Base-by-base conservation (phyloP, 345 rosid genomes). In the Excoecaria agallocha region DNA sequence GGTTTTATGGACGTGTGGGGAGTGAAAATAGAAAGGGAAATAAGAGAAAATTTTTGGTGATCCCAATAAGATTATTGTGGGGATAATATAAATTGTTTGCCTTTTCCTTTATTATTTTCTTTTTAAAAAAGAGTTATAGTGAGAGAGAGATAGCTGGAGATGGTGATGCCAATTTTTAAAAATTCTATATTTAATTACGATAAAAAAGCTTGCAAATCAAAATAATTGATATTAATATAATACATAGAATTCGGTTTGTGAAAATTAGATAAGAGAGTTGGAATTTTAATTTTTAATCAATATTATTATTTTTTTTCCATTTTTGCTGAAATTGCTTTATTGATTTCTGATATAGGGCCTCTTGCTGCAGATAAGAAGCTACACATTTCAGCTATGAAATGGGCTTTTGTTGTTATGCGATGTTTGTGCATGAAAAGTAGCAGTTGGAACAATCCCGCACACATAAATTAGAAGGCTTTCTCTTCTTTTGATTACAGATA, bases 21-120 rank as follows among this genome's bases (percentile, higher is more conserved):
- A 51, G 62, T 39, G 19, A 66, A 74, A 45, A 72, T 60, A 68
- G 56, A 71, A 79, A 77, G 76, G 22, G 77, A 63, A 30, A 35
- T 19, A 59, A 65, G 39, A 73, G 68, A 80, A 30, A 30, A 67
- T 60, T 80, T 82, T 81, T 76, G 83, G 72, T 71, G 87, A 87
- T 87, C 90, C 90, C 86, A 80, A 82, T 76, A 69, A 46, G 78
- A 71, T 58, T 69, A 13, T 35, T 24, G 54, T 56, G 69, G 57
- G 38, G 24, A 50, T 35, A 20, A 55, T 55, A 19, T 55, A 55
- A 52, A 19, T 19, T 22, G 8, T 55, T 55, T 19, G 6, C 2
- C 59, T 19, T 55, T 55, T n/a, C 60, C 72, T 62, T 69, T 59
- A 24, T 66, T 41, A 6, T 66, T 71, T 1, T 52, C 13, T 35